Conservation (phyloP, 2,329 filamentous ascomycete species). For the Huntiella savannae region DNA sequence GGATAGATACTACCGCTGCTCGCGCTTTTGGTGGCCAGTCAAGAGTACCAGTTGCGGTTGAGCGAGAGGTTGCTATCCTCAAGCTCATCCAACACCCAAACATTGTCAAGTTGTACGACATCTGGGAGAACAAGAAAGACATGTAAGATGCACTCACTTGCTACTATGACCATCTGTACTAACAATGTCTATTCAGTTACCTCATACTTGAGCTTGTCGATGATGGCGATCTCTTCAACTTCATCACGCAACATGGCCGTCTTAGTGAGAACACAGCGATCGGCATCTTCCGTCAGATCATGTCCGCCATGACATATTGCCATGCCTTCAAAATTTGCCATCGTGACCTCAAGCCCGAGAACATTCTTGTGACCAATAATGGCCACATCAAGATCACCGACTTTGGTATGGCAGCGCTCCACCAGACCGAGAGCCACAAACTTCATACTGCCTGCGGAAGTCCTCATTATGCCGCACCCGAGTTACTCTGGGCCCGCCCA, state of each 20-base stretch:
- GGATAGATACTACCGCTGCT: conserved; percentile 42
- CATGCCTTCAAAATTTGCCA: conserved; percentile 92
- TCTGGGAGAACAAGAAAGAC: conserved; percentile 93
- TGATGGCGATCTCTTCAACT: conserved; percentile 61
- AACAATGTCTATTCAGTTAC: conserved; percentile 39
- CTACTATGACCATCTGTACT: not conserved
- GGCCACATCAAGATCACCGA: conserved; percentile 83
- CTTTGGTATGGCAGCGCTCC: conserved; percentile 90
- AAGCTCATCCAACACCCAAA: conserved; percentile 91
- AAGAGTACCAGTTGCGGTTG: conserved; percentile 70
- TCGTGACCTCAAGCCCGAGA: conserved; percentile 90
- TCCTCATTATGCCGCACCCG: conserved; percentile 88
- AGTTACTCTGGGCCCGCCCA: conserved; percentile 56
- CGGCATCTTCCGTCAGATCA: conserved; percentile 78
- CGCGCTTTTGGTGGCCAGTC: conserved; percentile 40
- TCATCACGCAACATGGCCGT: conserved; percentile 56
- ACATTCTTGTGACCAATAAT: conserved; percentile 65
- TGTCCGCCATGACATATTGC: conserved; percentile 80
- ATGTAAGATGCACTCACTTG: conserved; percentile 42
- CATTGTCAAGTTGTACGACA: conserved; percentile 84
- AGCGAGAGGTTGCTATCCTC: conserved; percentile 91
- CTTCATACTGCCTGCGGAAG: conserved; percentile 86
- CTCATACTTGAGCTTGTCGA: conserved; percentile 86
- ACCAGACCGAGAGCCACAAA: conserved; percentile 59
- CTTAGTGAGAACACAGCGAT: conserved; percentile 64